Evolutionary conservation across 2,329 filamentous ascomycete genomes (phyloP), one percentile per base, ranked within the genome.

Genomic region (Penicillium brevicompactum): DNA sequence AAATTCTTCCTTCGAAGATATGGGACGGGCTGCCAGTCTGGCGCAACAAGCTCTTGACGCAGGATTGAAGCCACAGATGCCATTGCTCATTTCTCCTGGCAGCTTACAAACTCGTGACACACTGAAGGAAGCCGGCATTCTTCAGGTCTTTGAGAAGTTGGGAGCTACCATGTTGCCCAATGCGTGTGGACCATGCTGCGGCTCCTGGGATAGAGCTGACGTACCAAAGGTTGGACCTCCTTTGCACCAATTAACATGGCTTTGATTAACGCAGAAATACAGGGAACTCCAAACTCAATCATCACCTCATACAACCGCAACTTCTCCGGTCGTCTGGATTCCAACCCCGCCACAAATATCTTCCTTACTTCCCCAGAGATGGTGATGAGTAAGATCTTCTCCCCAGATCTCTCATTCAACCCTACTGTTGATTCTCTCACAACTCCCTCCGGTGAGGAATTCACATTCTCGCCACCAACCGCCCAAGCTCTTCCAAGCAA

Each of bases 251-350:
- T 18, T 2, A 18, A 2, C 18, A 18, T 18, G 18, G 18, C 18
- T 18, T 18, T 18, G 18, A 18, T 18, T 18, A 18, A 18, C 18
- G 18, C 18, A 18, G 91, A 96, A 54, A 89, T 92, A 84, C 96
- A 96, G 85, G 92, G 92, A 64, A 87, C 89, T 67, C 82, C 91
- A 68, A 97, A 97, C 87, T 93, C 91, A 3, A 97, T 97, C 75
- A 82, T 97, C 74, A 96, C 92, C 41, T 97, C 93, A 16, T 97
- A 96, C 87, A 97, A 97, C 88, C 91, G 93, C 78, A 97, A 97
- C 86, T 97, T 97, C 82, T 97, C 92, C 55, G 93, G 92, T 63
- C 91, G 93, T 73, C 97, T 97, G 76, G 92, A 96, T 67, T 91
- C 90, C 63, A 97, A 96, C 83, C 91, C 91, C 31, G 90, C 91